These are phyloP conservation scores for Acanthamoeba royreba DNA, from an alignment of 208 protist species.

Conservation along the genomic window DNA sequence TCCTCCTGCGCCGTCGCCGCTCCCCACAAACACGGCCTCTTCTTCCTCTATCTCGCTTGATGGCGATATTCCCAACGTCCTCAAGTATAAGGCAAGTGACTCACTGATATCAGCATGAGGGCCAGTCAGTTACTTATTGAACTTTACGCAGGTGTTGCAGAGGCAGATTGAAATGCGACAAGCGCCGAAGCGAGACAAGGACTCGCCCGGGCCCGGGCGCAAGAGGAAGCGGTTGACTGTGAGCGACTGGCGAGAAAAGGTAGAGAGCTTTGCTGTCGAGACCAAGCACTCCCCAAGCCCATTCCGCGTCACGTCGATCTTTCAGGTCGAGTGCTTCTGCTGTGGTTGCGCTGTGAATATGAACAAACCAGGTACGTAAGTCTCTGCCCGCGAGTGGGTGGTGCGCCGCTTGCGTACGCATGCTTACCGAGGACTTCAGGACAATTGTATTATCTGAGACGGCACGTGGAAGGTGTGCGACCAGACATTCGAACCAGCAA, in stretches of 20 bases:
- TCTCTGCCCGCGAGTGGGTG: too few species aligned
- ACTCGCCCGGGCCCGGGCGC: neutral
- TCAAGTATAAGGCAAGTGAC: neutral
- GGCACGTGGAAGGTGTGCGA: too few species aligned
- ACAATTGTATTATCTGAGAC: too few species aligned
- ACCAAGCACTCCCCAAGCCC: neutral
- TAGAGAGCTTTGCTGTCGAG: neutral
- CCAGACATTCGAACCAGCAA: too few species aligned
- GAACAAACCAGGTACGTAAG: constrained; percentile 15
- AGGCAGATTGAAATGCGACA: neutral
- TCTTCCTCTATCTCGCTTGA: too few species aligned
- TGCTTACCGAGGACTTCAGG: too few species aligned
- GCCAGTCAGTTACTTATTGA: too few species aligned
- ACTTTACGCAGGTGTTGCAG: too few species aligned
- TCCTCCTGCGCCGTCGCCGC: too few species aligned
- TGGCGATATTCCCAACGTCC: neutral
- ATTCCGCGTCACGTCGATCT: neutral
- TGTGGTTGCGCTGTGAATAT: constrained; percentile 12
- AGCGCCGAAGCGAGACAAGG: neutral
- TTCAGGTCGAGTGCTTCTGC: constrained; percentile 3
- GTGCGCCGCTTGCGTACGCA: too few species aligned
- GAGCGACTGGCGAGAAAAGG: neutral
- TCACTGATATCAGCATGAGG: neutral
- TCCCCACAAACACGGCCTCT: too few species aligned
- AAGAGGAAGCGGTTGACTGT: neutral